Percentiles rank a stretch among this genome's conserved stretches.
Evolutionary conservation across 2,329 filamentous ascomycete genomes (phyloP).

Genomic region (Aurifilum marmelostoma): DNA sequence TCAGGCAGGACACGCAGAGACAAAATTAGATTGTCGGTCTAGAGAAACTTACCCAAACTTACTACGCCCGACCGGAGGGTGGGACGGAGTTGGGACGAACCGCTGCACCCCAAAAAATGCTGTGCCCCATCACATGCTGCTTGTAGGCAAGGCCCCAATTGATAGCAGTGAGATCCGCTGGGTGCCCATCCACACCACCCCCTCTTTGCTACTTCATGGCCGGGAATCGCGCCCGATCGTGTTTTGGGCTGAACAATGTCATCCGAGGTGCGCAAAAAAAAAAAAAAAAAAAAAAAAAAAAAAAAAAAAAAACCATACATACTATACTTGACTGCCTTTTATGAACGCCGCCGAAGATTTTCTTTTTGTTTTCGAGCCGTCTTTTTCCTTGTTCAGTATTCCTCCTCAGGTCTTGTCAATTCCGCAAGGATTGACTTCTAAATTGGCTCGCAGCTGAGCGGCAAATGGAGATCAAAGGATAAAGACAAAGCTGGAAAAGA

Average conservation of each 20-base stretch:
- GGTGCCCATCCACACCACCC: no score
- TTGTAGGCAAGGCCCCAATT: neutral
- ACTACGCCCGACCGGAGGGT: neutral
- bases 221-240: neutral
- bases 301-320: neutral
- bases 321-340: neutral
- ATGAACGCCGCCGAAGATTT: neutral
- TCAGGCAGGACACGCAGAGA: neutral
- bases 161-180: neutral
- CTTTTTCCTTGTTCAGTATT: neutral
- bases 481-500: neutral
- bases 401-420: neutral
- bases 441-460: neutral
- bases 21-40: neutral
- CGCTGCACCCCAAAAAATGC: neutral
- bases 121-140: neutral
- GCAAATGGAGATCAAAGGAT: neutral
- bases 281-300: no score
- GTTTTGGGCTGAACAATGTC: no score
- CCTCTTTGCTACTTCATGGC: neutral
- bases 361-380: no score
- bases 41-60: no score
- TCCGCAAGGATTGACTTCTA: neutral
- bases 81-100: neutral
- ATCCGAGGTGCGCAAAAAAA: no score